phyloP scores from a whole-genome alignment of 2,329 filamentous ascomycete species.

The Nemania bipapillata region DNA sequence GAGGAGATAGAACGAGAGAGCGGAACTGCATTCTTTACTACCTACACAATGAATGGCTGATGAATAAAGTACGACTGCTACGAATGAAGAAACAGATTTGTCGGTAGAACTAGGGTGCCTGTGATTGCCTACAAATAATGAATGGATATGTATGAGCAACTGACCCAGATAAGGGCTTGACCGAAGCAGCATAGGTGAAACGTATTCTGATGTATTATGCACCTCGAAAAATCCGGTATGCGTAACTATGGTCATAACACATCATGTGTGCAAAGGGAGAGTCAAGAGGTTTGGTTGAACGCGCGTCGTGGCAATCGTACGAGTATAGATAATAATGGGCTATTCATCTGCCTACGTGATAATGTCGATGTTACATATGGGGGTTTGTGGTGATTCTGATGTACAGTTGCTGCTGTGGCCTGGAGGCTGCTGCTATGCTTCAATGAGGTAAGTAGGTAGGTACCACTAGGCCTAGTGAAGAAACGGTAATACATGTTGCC shows the following conservation, averaged over 20 bases:
- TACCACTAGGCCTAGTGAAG: background rate
- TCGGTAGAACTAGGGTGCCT: slow-evolving; percentile 13
- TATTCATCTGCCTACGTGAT: background rate
- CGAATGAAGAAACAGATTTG: slow-evolving; percentile 17
- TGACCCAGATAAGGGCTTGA: background rate
- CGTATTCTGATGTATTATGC: no score
- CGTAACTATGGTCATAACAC: background rate
- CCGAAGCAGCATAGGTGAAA: background rate
- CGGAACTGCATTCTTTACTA: background rate
- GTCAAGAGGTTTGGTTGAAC: background rate
- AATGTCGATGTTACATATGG: background rate
- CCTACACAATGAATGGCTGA: background rate
- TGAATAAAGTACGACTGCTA: slow-evolving; percentile 13
- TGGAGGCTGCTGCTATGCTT: no score
- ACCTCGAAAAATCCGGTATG: no score
- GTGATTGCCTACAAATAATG: background rate
- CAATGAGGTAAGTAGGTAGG: no score
- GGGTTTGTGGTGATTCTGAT: no score
- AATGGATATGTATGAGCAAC: background rate
- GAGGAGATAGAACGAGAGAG: background rate
- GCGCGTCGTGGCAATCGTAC: background rate
- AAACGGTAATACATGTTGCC: background rate
- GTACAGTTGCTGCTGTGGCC: no score
- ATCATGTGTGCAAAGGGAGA: background rate
- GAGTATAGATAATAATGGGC: background rate